Percentiles rank a stretch among this genome's conserved stretches.
Evolutionary conservation across 2,329 filamentous ascomycete genomes (phyloP).

Genomic region (Teratosphaeria epicoccoides): DNA sequence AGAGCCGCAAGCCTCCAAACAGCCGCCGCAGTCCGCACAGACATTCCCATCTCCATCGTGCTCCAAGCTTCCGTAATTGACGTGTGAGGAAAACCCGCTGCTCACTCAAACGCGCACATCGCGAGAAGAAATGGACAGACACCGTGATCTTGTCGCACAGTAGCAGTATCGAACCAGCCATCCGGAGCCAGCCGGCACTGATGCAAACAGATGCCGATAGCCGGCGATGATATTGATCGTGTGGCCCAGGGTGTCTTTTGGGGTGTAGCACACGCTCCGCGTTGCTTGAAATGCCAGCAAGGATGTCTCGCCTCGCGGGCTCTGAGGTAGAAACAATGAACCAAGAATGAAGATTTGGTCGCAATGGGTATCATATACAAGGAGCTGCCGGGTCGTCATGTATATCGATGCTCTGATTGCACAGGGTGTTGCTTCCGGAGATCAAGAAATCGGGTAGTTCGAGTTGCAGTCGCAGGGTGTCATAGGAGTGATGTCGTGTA

Average conservation of each 20-base stretch:
- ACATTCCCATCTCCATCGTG: neutral
- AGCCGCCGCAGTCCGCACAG: neutral
- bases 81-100: neutral
- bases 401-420: neutral
- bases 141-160: neutral
- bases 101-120: neutral
- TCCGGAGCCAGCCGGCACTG: constrained; percentile 1
- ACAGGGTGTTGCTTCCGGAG: neutral
- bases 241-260: neutral
- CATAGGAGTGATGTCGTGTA: neutral
- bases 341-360: neutral
- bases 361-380: constrained; percentile 17
- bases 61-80: neutral
- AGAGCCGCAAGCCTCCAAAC: neutral
- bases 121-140: neutral
- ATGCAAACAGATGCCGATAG: neutral
- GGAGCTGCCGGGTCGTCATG: constrained; percentile 8
- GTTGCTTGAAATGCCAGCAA: neutral
- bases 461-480: constrained; percentile 4
- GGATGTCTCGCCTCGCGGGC: neutral
- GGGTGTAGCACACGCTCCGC: neutral
- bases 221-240: neutral
- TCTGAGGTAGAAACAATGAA: neutral
- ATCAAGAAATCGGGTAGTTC: constrained; percentile 3
- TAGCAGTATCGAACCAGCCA: neutral